A percentile compares a stretch with the other conserved stretches of the same genome.
These are phyloP conservation scores for Catenaria anguillulae DNA, from an alignment of 371 early-diverging fungal genomes.

Conservation along the genomic window DNA sequence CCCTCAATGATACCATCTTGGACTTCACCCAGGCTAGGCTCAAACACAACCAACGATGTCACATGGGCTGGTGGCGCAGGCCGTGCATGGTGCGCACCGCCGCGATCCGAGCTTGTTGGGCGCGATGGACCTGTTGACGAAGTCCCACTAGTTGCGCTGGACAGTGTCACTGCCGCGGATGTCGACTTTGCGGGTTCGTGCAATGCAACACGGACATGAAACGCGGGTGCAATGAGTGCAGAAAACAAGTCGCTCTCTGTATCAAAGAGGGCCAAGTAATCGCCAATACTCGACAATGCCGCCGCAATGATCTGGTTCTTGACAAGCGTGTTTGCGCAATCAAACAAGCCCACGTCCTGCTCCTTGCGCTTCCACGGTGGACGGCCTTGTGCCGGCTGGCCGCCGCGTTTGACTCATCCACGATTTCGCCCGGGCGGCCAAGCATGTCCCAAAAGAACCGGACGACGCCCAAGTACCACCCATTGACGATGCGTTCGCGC, in stretches of 20 bases:
- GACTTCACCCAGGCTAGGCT: not conserved
- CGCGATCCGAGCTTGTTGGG: too few relatives aligned
- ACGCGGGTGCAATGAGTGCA: not conserved
- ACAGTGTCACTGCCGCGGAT: too few relatives aligned
- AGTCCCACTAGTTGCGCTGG: too few relatives aligned
- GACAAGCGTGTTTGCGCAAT: constrained; percentile 22
- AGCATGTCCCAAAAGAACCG: constrained; percentile 21
- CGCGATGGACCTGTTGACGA: too few relatives aligned
- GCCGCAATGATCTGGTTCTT: constrained; percentile 24
- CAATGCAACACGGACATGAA: constrained; percentile 14
- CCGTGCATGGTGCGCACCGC: too few relatives aligned
- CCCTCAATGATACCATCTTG: constrained; percentile 2
- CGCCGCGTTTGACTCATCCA: too few relatives aligned
- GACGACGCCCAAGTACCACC: constrained; percentile 25
- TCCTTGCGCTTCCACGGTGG: too few relatives aligned
- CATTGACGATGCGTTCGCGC: constrained; percentile 27
- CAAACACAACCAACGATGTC: not conserved
- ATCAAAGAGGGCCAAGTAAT: constrained; percentile 23
- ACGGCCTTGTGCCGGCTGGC: too few relatives aligned
- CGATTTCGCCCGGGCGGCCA: not conserved
- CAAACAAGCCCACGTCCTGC: constrained; percentile 16
- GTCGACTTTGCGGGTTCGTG: not conserved
- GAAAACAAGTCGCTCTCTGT: not conserved
- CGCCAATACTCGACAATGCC: constrained; percentile 20
- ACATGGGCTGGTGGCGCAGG: too few relatives aligned